Conservation (phyloP, 495 filamentous ascomycete species). For the Tuber melanosporum region DNA sequence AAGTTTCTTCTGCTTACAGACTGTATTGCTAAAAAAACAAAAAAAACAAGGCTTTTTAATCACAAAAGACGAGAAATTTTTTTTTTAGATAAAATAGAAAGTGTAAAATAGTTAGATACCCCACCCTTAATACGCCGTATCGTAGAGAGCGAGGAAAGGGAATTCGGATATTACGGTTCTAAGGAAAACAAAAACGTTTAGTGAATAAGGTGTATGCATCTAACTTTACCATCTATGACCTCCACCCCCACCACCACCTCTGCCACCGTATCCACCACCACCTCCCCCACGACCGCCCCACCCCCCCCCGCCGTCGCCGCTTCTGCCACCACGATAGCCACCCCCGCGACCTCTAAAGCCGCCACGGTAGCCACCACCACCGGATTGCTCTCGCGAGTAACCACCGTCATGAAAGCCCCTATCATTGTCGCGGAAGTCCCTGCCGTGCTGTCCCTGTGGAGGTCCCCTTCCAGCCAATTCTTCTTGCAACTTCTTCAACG, state of each 20-base stretch:
- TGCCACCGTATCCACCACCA: slow-evolving; percentile 45
- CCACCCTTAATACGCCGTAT: slow-evolving; percentile 20
- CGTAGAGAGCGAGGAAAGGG: slow-evolving; percentile 11
- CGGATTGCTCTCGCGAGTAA: slow-evolving; percentile 47
- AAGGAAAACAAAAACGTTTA: slow-evolving; percentile 19
- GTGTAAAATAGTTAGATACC: slow-evolving; percentile 11
- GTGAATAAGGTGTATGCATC: slow-evolving; percentile 3
- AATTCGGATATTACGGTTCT: background rate
- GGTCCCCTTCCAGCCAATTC: slow-evolving; percentile 62
- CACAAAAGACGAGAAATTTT: background rate
- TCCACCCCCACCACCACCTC: slow-evolving; percentile 43
- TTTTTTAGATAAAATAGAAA: background rate
- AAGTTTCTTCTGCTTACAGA: background rate
- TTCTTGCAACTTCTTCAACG: slow-evolving; percentile 73
- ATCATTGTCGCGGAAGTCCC: slow-evolving; percentile 47
- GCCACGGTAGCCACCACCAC: slow-evolving; percentile 47
- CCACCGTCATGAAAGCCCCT: slow-evolving; percentile 48
- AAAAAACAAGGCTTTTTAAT: slow-evolving; percentile 3
- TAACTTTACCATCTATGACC: slow-evolving; percentile 29
- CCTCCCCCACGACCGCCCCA: slow-evolving; percentile 46
- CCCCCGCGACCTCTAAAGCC: slow-evolving; percentile 43
- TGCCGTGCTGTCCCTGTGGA: slow-evolving; percentile 54
- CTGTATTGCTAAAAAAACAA: slow-evolving; percentile 3
- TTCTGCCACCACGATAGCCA: slow-evolving; percentile 48
- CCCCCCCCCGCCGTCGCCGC: slow-evolving; percentile 46